Conservation (phyloP, 129 eudicot species). For the Smallanthus sonchifolius region DNA sequence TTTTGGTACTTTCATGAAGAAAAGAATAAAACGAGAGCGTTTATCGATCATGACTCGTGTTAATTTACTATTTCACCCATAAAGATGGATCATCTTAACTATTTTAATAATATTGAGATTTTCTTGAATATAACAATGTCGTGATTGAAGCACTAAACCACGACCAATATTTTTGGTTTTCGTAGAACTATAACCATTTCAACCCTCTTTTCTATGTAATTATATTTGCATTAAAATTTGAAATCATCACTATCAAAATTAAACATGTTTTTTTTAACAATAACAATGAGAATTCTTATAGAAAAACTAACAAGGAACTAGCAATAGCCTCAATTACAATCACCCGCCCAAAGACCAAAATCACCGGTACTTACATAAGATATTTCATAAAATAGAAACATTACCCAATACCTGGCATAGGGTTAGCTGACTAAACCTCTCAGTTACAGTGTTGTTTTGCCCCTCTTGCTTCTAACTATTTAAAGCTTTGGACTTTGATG, state of each 20-base stretch:
- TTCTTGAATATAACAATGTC: constrained; percentile 27
- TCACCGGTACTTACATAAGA: too few species aligned
- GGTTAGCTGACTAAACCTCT: too few species aligned
- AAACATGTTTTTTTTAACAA: too few species aligned
- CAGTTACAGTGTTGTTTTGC: too few species aligned
- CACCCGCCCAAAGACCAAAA: too few species aligned
- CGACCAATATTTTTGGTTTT: constrained; percentile 37
- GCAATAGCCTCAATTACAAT: too few species aligned
- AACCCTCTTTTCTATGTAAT: constrained; percentile 20
- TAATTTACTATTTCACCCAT: not conserved
- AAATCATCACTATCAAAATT: not conserved
- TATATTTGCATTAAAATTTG: not conserved
- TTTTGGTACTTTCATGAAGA: not conserved
- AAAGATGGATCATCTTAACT: not conserved
- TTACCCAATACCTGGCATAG: too few species aligned
- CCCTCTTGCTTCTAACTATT: too few species aligned
- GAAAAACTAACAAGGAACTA: too few species aligned
- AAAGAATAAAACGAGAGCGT: not conserved
- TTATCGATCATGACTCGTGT: not conserved
- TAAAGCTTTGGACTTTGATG: too few species aligned
- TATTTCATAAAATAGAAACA: too few species aligned
- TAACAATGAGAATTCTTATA: too few species aligned
- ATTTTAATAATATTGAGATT: constrained; percentile 12
- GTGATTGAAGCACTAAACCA: constrained; percentile 26
- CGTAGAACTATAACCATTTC: constrained; percentile 11